phyloP scores from a whole-genome alignment of 176 grass and related monocot genomes.

The Metroxylon sagu region DNA sequence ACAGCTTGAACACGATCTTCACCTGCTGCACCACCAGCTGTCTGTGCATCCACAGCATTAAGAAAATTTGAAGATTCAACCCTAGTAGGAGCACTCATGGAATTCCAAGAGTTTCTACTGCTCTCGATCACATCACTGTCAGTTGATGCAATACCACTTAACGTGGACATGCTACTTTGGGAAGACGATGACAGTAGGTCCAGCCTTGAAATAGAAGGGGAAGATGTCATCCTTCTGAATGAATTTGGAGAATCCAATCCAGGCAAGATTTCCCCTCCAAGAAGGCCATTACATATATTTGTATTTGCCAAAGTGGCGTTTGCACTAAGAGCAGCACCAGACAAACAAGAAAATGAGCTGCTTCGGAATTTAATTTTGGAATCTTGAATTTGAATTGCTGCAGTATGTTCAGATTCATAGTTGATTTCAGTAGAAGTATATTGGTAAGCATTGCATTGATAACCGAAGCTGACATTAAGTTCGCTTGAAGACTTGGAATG shows the following conservation, averaged over 20 bases:
- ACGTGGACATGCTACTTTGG: background rate
- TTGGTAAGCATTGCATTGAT: constrained; percentile 11
- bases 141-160: constrained; percentile 33
- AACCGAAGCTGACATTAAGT: constrained; percentile 24
- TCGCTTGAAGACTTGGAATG: constrained; percentile 1
- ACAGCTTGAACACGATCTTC: constrained; percentile 99
- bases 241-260: constrained; percentile 94
- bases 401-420: constrained; percentile 34
- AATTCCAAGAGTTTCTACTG: constrained; percentile 51
- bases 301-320: constrained; percentile 96
- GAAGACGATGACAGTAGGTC: constrained; percentile 44
- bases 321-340: constrained; percentile 94
- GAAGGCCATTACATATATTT: constrained; percentile 90
- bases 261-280: constrained; percentile 84
- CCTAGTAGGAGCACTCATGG: constrained; percentile 36
- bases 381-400: constrained; percentile 37
- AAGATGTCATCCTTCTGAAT: constrained; percentile 81
- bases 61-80: constrained; percentile 72
- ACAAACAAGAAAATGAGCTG: constrained; percentile 91
- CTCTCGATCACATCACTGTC: constrained; percentile 48
- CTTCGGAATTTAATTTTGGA: constrained; percentile 34
- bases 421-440: constrained; percentile 33
- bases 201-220: constrained; percentile 77
- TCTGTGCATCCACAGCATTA: constrained; percentile 68
- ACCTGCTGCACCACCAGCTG: constrained; percentile 93